A percentile compares a stretch with the other conserved stretches of the same genome.
Evolutionary conservation across 179 eudicot genomes (phyloP).

Genomic region (Carnegiea gigantea): DNA sequence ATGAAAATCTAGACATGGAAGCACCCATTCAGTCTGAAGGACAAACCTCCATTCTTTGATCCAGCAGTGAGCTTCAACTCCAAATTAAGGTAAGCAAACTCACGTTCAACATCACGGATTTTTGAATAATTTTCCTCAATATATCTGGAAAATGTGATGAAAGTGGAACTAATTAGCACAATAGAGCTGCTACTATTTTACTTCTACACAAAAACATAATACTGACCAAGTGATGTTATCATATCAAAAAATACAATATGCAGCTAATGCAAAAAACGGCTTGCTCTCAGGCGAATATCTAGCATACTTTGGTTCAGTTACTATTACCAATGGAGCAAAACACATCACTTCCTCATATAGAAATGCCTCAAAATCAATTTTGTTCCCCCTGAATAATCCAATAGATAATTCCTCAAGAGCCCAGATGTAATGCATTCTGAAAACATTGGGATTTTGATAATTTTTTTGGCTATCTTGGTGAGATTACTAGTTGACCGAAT

Average conservation of each 20-base stretch:
- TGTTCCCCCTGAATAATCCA: neutral
- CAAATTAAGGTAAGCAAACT: conserved; percentile 67
- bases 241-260: neutral
- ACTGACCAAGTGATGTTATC: neutral
- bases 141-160: conserved; percentile 41
- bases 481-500: neutral
- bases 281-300: neutral
- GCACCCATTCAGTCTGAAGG: neutral
- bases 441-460: neutral
- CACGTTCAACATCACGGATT: conserved; percentile 93
- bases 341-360: neutral
- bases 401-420: neutral
- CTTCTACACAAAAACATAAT: neutral
- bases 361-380: neutral
- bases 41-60: conserved; percentile 88
- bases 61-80: conserved; percentile 97
- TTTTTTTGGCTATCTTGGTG: neutral
- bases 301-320: conserved; percentile 1
- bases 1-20: neutral
- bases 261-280: neutral
- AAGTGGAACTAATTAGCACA: neutral
- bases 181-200: neutral
- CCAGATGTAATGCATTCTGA: neutral
- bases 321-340: neutral
- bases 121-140: conserved; percentile 87